Percentiles rank a stretch among this genome's conserved stretches.
Conservation (phyloP, 129 eudicot species). For the Escallonia herrerae region DNA sequence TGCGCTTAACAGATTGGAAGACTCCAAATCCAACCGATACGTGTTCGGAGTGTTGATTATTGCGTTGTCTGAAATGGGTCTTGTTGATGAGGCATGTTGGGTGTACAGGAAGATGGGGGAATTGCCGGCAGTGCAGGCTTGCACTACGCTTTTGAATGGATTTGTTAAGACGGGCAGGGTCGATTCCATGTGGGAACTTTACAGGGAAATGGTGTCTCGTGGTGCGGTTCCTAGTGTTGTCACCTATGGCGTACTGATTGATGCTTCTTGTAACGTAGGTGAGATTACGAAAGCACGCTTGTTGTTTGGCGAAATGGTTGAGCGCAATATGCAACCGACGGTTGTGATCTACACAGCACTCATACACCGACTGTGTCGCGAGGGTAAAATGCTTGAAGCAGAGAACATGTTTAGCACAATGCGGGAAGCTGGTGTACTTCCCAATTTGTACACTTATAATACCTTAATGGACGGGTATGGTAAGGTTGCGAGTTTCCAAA, state of each 20-base stretch:
- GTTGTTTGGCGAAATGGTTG: slow-evolving; percentile 67
- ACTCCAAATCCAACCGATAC: slow-evolving; percentile 20
- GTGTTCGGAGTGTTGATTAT: slow-evolving; percentile 67
- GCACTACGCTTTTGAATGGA: slow-evolving; percentile 61
- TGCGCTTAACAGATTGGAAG: slow-evolving; percentile 35
- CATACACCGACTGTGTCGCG: slow-evolving; percentile 55
- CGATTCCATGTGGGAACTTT: slow-evolving; percentile 60
- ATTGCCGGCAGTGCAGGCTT: slow-evolving; percentile 63
- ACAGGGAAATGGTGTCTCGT: slow-evolving; percentile 26
- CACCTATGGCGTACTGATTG: slow-evolving; percentile 70
- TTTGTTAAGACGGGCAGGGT: slow-evolving; percentile 39
- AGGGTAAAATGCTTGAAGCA: slow-evolving; percentile 54
- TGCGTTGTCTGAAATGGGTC: slow-evolving; percentile 55
- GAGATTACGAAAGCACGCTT: slow-evolving; percentile 31
- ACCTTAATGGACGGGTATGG: slow-evolving; percentile 67
- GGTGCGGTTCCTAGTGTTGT: slow-evolving; percentile 35
- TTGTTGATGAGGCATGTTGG: slow-evolving; percentile 73
- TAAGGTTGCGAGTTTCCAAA: slow-evolving; percentile 38
- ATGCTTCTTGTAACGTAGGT: slow-evolving; percentile 56
- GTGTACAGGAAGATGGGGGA: slow-evolving; percentile 43
- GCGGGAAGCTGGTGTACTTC: slow-evolving; percentile 44
- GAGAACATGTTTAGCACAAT: slow-evolving; percentile 44
- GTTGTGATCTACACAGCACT: slow-evolving; percentile 70
- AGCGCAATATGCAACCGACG: slow-evolving; percentile 41
- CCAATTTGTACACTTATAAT: slow-evolving; percentile 61